phyloP scores from a whole-genome alignment of 768 basidiomycete species.

The Lentinula sp. region DNA sequence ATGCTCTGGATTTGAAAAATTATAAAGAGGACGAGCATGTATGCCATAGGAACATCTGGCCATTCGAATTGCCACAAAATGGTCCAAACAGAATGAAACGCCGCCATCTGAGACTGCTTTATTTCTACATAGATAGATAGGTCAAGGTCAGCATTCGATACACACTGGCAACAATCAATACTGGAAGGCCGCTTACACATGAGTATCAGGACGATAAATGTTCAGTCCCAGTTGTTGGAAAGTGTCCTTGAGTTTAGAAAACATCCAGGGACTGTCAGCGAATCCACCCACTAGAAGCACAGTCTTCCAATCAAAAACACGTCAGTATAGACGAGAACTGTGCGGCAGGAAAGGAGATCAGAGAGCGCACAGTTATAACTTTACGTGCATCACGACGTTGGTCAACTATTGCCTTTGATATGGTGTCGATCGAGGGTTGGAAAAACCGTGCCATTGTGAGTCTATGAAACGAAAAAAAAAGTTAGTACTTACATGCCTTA shows the following conservation, averaged over 20 bases:
- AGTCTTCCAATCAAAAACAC: slow-evolving; percentile 14
- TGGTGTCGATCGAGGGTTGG: slow-evolving; percentile 32
- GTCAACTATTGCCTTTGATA: slow-evolving; percentile 26
- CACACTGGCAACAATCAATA: not conserved
- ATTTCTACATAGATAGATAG: slow-evolving; percentile 19
- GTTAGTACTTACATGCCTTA: not conserved
- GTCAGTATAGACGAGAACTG: not conserved
- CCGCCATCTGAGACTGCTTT: slow-evolving; percentile 39
- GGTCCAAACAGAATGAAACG: slow-evolving; percentile 30
- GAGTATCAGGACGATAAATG: slow-evolving; percentile 37
- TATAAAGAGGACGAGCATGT: slow-evolving; percentile 17
- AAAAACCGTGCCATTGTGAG: slow-evolving; percentile 34
- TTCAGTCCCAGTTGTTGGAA: slow-evolving; percentile 26
- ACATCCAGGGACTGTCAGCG: slow-evolving; percentile 44
- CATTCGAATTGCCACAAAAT: slow-evolving; percentile 29
- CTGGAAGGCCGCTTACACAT: slow-evolving; percentile 28
- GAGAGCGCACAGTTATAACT: slow-evolving; percentile 23
- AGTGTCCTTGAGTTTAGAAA: slow-evolving; percentile 28
- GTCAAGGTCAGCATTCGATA: not conserved
- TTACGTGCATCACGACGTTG: slow-evolving; percentile 23
- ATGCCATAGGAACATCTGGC: slow-evolving; percentile 31
- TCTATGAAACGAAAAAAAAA: not conserved
- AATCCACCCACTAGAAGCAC: slow-evolving; percentile 51
- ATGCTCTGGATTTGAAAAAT: slow-evolving; percentile 25
- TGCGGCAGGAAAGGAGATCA: not conserved